Percentiles rank a stretch among this genome's conserved stretches.
These are phyloP conservation scores for Ceratocystis harringtonii DNA, from an alignment of 2,329 filamentous ascomycete species.

Conservation along the genomic window DNA sequence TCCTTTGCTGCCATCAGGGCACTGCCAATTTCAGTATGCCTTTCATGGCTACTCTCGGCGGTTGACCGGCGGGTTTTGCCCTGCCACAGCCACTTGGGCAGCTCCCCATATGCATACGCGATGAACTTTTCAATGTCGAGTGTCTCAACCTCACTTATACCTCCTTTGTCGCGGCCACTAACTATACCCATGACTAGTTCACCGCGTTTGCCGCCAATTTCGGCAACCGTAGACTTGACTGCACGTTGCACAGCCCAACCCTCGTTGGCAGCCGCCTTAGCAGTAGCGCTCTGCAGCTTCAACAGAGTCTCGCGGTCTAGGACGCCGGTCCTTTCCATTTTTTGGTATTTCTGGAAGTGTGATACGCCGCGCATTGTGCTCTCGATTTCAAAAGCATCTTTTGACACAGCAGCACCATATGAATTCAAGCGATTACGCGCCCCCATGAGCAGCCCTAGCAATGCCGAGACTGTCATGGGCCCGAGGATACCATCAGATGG, in stretches of 20 bases:
- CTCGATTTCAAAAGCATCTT: constrained; percentile 81
- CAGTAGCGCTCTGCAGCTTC: constrained; percentile 65
- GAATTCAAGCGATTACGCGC: constrained; percentile 80
- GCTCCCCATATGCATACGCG: constrained; percentile 61
- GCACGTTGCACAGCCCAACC: constrained; percentile 86
- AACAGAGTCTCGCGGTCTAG: constrained; percentile 74
- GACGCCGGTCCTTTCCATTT: constrained; percentile 60
- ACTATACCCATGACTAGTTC: constrained; percentile 96
- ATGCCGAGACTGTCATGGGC: constrained; percentile 74
- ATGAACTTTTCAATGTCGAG: constrained; percentile 75
- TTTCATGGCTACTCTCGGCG: constrained; percentile 30
- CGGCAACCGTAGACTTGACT: constrained; percentile 87
- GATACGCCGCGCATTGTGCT: constrained; percentile 69
- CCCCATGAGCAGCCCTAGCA: constrained; percentile 78
- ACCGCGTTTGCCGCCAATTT: constrained; percentile 83
- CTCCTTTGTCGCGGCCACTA: constrained; percentile 68
- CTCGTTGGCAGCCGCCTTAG: constrained; percentile 77
- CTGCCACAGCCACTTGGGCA: constrained; percentile 86
- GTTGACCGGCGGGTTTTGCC: constrained; percentile 64
- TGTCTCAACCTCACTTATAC: constrained; percentile 85
- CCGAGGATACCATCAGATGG: constrained; percentile 86
- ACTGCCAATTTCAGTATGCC: constrained; percentile 30
- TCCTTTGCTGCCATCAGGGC: constrained; percentile 15
- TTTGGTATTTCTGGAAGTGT: constrained; percentile 80
- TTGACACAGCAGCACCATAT: constrained; percentile 66